phyloP scores from a whole-genome alignment of 208 protist species.

The Jaenimonas drosophilae region DNA sequence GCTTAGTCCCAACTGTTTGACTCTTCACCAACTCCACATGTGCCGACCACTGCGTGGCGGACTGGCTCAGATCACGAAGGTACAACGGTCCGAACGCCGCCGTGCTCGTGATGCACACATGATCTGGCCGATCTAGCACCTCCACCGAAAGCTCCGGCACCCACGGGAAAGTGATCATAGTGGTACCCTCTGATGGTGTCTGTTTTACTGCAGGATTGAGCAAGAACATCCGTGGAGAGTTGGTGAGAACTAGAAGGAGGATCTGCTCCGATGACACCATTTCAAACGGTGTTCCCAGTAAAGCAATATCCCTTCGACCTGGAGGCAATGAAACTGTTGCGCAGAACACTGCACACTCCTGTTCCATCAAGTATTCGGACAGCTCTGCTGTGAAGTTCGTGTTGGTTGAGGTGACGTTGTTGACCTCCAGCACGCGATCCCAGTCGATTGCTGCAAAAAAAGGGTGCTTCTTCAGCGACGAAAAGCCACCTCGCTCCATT shows the following conservation, averaged over 20 bases:
- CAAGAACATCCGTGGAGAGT: slow-evolving; percentile 50
- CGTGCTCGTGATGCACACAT: slow-evolving; percentile 16
- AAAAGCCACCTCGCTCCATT: slow-evolving; percentile 59
- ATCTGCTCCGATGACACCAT: slow-evolving; percentile 3
- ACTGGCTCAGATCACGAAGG: no score
- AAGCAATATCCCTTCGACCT: neutral
- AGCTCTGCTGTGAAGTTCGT: slow-evolving; percentile 35
- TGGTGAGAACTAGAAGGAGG: slow-evolving; percentile 42
- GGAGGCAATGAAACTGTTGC: slow-evolving; percentile 11
- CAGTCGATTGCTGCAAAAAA: slow-evolving; percentile 82
- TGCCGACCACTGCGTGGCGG: no score
- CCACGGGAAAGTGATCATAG: slow-evolving; percentile 24
- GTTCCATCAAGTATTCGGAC: slow-evolving; percentile 17
- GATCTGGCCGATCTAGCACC: slow-evolving; percentile 12
- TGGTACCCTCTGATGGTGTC: neutral
- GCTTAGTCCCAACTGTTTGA: no score
- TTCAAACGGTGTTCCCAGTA: neutral
- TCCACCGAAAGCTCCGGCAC: slow-evolving; percentile 18
- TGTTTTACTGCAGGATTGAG: slow-evolving; percentile 17
- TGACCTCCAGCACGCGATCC: slow-evolving; percentile 22
- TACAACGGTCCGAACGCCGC: neutral
- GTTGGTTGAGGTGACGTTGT: slow-evolving; percentile 31
- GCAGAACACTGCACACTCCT: slow-evolving; percentile 50
- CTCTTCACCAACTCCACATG: no score
- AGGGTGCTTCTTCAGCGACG: slow-evolving; percentile 62